Base-by-base conservation (phyloP, 768 basidiomycete genomes). In the Podaxis sp. region DNA sequence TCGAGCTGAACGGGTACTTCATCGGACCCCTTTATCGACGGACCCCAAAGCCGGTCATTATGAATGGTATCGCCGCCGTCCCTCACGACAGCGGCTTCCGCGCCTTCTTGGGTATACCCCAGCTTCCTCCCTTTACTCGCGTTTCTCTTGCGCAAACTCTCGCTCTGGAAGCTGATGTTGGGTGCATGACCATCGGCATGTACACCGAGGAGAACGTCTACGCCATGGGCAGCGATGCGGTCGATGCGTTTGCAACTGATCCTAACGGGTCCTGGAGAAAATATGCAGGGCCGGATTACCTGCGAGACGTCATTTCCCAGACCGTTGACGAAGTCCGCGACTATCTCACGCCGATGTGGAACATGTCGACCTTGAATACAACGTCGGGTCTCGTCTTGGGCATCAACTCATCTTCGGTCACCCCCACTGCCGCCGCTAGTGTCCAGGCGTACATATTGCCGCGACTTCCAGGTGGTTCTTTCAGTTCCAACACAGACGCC, bases 231-330 rank as follows among this genome's bases (percentile, higher is more conserved):
- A 0, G 1, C 4, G 12, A 51, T 13, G 8, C 49, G 0, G 5
- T 51, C 2, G 66, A 9, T 70, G 69, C 40, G 67, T 72, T 51
- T 15, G 59, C 48, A 61, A 15, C 49, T 66, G 22, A 68, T 69
- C 17, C 52, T 69, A 55, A 65, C 30, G 57, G 69, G 33, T 59
- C 57, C 22, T 65, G 68, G 68, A 26, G 66, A 5, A 63, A 67
- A 22, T 70, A 67, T 42, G 63, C 63, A 0, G 71, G 71, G 13
- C 71, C 69, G 1, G 68, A 68, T 48, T 65, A 69, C 52, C 53
- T 72, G 44, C 59, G 59, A 26, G 59, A 67, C 15, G 65, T 62
- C 26, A 56, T 71, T 3, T 36, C 55, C 4, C 66, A 66, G 52
- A 61, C 70, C 1, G 69, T 67, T 4, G 69, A 68, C 51, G 59